Evolutionary conservation across 768 basidiomycete species (phyloP).

Genomic region (Leccinum uliginosum): DNA sequence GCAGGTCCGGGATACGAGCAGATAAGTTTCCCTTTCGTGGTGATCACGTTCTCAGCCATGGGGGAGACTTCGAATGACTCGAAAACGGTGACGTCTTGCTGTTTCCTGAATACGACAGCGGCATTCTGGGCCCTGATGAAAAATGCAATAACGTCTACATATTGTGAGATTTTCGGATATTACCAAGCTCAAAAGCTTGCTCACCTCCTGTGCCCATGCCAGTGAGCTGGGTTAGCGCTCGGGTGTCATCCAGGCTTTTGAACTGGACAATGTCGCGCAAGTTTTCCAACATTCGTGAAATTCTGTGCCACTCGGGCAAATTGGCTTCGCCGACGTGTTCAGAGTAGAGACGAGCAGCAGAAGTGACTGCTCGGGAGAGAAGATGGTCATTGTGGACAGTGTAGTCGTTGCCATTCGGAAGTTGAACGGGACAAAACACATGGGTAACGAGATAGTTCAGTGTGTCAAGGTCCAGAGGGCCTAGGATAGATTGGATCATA

Average conservation of each 20-base stretch:
- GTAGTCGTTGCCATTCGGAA: conserved; percentile 32
- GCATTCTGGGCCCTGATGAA: neutral
- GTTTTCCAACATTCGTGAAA: neutral
- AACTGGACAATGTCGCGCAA: conserved; percentile 1
- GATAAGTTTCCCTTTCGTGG: neutral
- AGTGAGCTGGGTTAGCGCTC: conserved; percentile 3
- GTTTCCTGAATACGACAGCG: neutral
- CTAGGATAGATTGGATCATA: neutral
- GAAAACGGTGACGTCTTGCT: neutral
- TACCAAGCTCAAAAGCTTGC: neutral
- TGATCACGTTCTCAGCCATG: conserved; percentile 8
- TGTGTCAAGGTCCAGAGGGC: neutral
- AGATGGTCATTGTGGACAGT: conserved; percentile 22
- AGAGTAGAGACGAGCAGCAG: conserved; percentile 17
- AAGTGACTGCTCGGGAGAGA: conserved; percentile 19
- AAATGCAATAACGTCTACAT: conserved; percentile 30
- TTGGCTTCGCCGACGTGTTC: neutral
- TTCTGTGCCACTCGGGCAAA: neutral
- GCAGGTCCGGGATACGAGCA: neutral
- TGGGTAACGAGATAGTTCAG: conserved; percentile 33
- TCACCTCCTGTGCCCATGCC: conserved; percentile 8
- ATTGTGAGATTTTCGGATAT: neutral
- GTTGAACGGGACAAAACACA: conserved; percentile 37
- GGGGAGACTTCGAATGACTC: conserved; percentile 45
- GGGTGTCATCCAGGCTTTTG: conserved; percentile 1